Percentiles rank a stretch among this genome's conserved stretches.
These are phyloP conservation scores for Puccinellia tenuiflora DNA, from an alignment of 176 grass and related monocot species.

Conservation along the genomic window DNA sequence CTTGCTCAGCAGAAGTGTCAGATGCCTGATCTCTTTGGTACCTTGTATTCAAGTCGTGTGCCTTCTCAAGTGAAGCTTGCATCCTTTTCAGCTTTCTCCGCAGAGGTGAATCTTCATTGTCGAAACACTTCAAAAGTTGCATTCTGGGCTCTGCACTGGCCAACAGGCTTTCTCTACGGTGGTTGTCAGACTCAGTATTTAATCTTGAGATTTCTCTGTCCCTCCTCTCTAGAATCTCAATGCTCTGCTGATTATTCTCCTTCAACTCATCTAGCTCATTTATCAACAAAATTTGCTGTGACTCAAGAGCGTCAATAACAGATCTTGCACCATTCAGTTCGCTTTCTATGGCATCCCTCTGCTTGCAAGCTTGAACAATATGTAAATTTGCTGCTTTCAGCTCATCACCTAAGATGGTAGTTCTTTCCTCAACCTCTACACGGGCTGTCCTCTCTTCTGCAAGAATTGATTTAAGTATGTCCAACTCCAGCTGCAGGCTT, in stretches of 20 bases:
- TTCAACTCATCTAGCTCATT: slow-evolving; percentile 69
- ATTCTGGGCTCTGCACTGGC: slow-evolving; percentile 38
- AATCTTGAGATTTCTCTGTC: slow-evolving; percentile 41
- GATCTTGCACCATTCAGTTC: slow-evolving; percentile 60
- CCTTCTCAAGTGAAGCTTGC: slow-evolving; percentile 88
- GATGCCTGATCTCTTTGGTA: slow-evolving; percentile 57
- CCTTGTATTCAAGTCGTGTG: slow-evolving; percentile 48
- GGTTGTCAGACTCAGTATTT: slow-evolving; percentile 35
- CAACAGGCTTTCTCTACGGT: slow-evolving; percentile 10
- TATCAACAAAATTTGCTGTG: slow-evolving; percentile 64
- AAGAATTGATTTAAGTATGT: slow-evolving; percentile 73
- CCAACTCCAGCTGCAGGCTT: slow-evolving; percentile 73
- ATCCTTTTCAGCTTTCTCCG: slow-evolving; percentile 81
- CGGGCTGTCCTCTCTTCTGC: slow-evolving; percentile 59
- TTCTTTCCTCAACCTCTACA: slow-evolving; percentile 40
- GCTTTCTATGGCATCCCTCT: slow-evolving; percentile 35
- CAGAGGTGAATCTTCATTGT: slow-evolving; percentile 84
- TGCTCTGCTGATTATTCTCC: slow-evolving; percentile 34
- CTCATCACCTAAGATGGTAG: slow-evolving; percentile 29
- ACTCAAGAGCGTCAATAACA: slow-evolving; percentile 78
- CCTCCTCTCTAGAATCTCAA: slow-evolving; percentile 30
- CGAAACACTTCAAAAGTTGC: slow-evolving; percentile 38
- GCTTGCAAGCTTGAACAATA: slow-evolving; percentile 25
- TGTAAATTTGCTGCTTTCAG: slow-evolving; percentile 41
- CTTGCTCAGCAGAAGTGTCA: slow-evolving; percentile 67